A percentile compares a stretch with the other conserved stretches of the same genome.
phyloP scores from a whole-genome alignment of 139 green algal species.

The Chlamydomonas schloesseri region DNA sequence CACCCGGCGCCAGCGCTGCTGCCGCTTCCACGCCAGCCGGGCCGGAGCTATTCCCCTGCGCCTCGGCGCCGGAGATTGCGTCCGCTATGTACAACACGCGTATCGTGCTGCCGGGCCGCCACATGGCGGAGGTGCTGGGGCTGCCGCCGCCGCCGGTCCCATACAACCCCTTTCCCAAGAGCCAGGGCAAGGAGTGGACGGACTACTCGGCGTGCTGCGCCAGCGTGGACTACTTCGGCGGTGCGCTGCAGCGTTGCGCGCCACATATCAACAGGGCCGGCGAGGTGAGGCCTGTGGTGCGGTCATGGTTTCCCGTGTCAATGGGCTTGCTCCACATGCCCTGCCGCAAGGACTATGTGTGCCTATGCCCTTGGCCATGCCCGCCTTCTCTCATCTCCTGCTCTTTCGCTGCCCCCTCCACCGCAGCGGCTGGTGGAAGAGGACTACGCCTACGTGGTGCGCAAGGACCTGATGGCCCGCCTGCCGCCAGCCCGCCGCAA shows the following conservation, averaged over 20 bases:
- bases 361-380: no score
- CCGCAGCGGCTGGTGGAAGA: neutral
- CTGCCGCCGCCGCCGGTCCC: constrained; percentile 7
- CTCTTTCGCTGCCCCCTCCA: neutral
- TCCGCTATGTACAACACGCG: neutral
- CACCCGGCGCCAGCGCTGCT: neutral
- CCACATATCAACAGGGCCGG: neutral
- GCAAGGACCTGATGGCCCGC: constrained; percentile 9
- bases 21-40: neutral
- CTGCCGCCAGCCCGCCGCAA: neutral
- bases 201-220: neutral
- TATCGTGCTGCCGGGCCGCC: constrained; percentile 5
- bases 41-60: neutral
- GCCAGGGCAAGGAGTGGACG: neutral
- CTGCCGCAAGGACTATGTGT: no score
- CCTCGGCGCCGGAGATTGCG: neutral
- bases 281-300: no score
- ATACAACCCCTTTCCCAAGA: neutral
- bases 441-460: constrained; percentile 7
- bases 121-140: constrained; percentile 1
- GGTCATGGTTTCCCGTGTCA: no score
- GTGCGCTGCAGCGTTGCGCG: constrained; percentile 14
- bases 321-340: no score
- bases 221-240: neutral
- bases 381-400: no score